A percentile compares a stretch with the other conserved stretches of the same genome.
These are phyloP conservation scores for Fomitopsis pulvina DNA, from an alignment of 768 basidiomycete species.

Conservation along the genomic window DNA sequence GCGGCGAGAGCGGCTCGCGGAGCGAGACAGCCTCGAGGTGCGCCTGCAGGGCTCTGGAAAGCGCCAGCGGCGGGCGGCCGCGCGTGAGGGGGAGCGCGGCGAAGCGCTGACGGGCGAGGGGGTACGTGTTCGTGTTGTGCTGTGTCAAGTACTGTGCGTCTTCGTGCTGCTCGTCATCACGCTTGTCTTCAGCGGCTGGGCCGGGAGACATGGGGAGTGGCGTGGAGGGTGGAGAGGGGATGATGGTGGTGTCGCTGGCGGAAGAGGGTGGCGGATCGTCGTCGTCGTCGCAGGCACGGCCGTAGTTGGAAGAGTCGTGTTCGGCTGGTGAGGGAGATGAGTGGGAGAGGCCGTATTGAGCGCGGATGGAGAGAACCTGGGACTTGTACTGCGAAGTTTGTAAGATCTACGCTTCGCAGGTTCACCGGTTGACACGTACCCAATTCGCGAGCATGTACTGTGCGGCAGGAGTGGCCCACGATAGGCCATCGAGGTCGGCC, in stretches of 20 bases:
- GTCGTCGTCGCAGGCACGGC: not conserved
- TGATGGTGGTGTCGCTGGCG: not conserved
- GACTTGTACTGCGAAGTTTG: not conserved
- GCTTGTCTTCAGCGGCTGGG: too few species aligned
- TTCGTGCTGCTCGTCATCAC: too few species aligned
- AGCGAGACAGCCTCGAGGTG: not conserved
- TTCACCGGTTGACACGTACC: not conserved
- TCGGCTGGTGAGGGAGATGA: too few species aligned
- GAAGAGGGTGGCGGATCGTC: not conserved
- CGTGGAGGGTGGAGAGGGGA: not conserved
- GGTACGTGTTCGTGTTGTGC: not conserved
- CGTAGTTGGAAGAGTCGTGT: too few species aligned
- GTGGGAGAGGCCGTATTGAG: not conserved
- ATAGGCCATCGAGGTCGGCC: slow-evolving; percentile 9
- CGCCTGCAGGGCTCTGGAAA: not conserved
- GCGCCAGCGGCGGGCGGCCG: not conserved
- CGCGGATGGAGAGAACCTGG: not conserved
- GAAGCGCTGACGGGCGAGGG: not conserved
- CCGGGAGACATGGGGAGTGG: too few species aligned
- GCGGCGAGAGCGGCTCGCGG: not conserved
- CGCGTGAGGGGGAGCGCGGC: not conserved
- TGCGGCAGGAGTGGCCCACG: slow-evolving; percentile 8
- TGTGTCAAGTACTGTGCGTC: too few species aligned
- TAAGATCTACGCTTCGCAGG: not conserved
- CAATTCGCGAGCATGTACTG: slow-evolving; percentile 6